A percentile compares a stretch with the other conserved stretches of the same genome.
Conservation (phyloP, 1,284 basidiomycete genomes). For the Trichosporon coremiiforme region DNA sequence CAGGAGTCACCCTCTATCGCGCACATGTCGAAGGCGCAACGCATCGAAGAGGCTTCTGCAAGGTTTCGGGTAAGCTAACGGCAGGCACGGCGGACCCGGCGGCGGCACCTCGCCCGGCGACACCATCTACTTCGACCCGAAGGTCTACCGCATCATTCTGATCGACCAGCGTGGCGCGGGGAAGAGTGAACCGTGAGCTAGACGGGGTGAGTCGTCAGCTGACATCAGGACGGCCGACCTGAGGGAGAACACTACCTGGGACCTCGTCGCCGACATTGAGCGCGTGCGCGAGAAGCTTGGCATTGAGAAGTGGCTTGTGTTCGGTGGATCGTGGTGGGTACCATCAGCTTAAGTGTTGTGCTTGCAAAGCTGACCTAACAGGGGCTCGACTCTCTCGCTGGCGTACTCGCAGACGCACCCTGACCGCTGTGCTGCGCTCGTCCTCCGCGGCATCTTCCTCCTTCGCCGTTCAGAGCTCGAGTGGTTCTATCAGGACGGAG, state of each 20-base stretch:
- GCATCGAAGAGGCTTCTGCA: too few species aligned
- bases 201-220: not conserved
- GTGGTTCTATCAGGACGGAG: conserved; percentile 81
- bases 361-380: conserved; percentile 18
- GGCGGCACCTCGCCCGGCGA: conserved; percentile 59
- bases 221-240: conserved; percentile 66
- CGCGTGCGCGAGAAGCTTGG: conserved; percentile 70
- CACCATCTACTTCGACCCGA: conserved; percentile 77
- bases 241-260: conserved; percentile 92
- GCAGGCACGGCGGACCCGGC: conserved; percentile 44
- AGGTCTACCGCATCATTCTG: conserved; percentile 68
- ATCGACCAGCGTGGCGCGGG: conserved; percentile 84
- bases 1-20: too few species aligned
- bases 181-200: conserved; percentile 71
- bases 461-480: conserved; percentile 79
- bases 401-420: conserved; percentile 87
- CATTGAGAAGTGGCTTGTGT: conserved; percentile 86
- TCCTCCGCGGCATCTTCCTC: conserved; percentile 87
- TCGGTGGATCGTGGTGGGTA: conserved; percentile 85
- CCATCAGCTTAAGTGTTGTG: not conserved
- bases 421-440: conserved; percentile 73
- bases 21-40: too few species aligned
- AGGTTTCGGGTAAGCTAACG: too few species aligned
- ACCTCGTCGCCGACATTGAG: conserved; percentile 88
- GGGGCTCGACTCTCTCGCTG: conserved; percentile 86